Evolutionary conservation across 2,329 filamentous ascomycete species (phyloP), one percentile per base, ranked within the genome.

Genomic region (Ceratocystis alfenasii): DNA sequence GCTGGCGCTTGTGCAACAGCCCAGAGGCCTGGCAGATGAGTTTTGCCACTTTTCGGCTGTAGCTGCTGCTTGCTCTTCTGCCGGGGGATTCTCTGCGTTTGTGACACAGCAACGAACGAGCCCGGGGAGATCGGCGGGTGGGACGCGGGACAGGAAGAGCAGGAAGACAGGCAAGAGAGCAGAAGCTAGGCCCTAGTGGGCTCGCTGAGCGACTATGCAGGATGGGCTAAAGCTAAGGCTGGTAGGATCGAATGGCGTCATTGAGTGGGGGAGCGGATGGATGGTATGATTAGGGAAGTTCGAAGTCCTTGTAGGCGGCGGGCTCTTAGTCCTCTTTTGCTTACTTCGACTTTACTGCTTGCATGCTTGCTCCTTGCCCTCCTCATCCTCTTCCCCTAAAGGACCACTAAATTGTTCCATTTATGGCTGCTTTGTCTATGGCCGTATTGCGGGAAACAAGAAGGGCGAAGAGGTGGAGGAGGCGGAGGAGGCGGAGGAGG

Each of bases 1-100:
- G 20, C 20, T 28, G 22, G 55, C 22, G 25, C 33, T 30, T 60
- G 33, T 60, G 28, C 55, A n/a, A 33, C 48, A 10, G 22, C 22
- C 6, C 3, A 22, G 17, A 48, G 30, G 22, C 46, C 17, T n/a
- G 20, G 20, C n/a, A 22, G 46, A 22, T 48, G 36, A 5, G 36
- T 41, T 41, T 41, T 41, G 36, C 36, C 36, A 48, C 46, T n/a
- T 7, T 48, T 48, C 46, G n/a, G 46, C 46, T 48, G 46, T 20
- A 12, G 20, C 46, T 48, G 5, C 46, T n/a, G 46, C 20, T 48
- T n/a, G 46, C 20, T 53, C 17, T 53, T 22, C n/a, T 65, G 28
- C 62, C 62, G 65, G 60, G 5, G 61, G 59, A 59, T 64, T 64
- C 61, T 66, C 62, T 28, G 61, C 41, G 30, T 36, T 59, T 60